Evolutionary conservation across 1,284 basidiomycete species (phyloP), one percentile per base, ranked within the genome.

Genomic region (Melampsora abietis-canadensis): DNA sequence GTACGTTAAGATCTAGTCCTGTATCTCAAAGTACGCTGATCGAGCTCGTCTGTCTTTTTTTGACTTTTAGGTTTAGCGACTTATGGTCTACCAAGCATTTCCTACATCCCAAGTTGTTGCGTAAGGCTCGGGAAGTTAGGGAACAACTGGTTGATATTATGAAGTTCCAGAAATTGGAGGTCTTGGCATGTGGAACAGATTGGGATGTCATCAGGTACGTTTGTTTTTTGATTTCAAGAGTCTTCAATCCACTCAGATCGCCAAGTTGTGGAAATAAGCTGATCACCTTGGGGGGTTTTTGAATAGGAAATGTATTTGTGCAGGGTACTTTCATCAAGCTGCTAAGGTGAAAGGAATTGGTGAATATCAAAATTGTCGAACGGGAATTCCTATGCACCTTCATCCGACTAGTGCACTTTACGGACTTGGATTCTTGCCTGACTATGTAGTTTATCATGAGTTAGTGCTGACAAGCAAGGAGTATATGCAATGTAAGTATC

Each of bases 281-380:
- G 17, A 24, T 27, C 17, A 63, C 15, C 44, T 47, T 62, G 14
- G 21, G 8, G 10, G 24, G 31, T 4, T 24, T 2, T 31, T 30
- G 19, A n/a, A n/a, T 78, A 93, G 95, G 80, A 98, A 97, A 87
- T 94, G 94, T 27, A 98, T 99, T 79, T 90, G 93, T 61, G 92
- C 94, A 17, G 96, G 95, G 30, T 99, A 98, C 84, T 99, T 99
- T 87, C 96, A 98, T 82, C 96, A 98, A 83, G 94, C 96, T 0
- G 95, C 95, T 10, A 86, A 93, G 77, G 94, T 96, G 54, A 98
- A 98, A 84, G 95, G 95, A 81, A 96, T 98, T 76, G 96, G 95
- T 77, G 96, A 98, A 83, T 98, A 97, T 82, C 92, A 95, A 76
- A 97, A 99, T 82, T 92, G 95, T 78, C 87, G 96, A 59, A 94